These are phyloP conservation scores for Cryptococcus sp. DNA, from an alignment of 1,284 basidiomycete genomes.

Conservation along the genomic window DNA sequence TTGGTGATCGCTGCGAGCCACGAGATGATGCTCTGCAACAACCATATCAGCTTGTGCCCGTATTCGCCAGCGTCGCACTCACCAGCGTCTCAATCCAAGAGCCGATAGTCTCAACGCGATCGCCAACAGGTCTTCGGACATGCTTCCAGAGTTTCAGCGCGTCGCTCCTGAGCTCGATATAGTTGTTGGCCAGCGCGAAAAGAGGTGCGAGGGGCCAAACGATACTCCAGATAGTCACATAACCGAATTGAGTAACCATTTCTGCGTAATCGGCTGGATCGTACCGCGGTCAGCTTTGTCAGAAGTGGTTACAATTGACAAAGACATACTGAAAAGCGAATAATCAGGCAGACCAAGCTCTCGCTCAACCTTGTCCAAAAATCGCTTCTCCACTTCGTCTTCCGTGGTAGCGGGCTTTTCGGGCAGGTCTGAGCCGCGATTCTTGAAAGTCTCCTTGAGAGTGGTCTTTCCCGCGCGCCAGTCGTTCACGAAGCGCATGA, in stretches of 20 bases:
- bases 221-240: constrained; percentile 85
- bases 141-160: constrained; percentile 93
- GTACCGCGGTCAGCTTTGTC: background rate
- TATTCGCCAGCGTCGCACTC: constrained; percentile 14
- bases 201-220: constrained; percentile 91
- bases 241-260: constrained; percentile 92
- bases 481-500: constrained; percentile 65
- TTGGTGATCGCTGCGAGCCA: constrained; percentile 86
- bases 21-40: constrained; percentile 65
- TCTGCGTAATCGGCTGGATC: constrained; percentile 75
- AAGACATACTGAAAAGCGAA: constrained; percentile 62
- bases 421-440: constrained; percentile 12
- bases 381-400: constrained; percentile 41
- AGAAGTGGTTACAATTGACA: background rate
- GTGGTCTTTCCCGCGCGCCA: constrained; percentile 57
- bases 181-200: constrained; percentile 63
- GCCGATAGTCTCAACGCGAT: constrained; percentile 85
- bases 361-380: constrained; percentile 69
- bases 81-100: constrained; percentile 87
- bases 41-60: background rate
- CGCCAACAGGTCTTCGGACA: constrained; percentile 78
- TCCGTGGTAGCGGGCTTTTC: constrained; percentile 23
- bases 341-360: constrained; percentile 83
- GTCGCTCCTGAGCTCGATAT: constrained; percentile 88
- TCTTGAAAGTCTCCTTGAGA: constrained; percentile 35